phyloP scores from a whole-genome alignment of 2,329 filamentous ascomycete genomes.

The Cladorrhinum sp. region DNA sequence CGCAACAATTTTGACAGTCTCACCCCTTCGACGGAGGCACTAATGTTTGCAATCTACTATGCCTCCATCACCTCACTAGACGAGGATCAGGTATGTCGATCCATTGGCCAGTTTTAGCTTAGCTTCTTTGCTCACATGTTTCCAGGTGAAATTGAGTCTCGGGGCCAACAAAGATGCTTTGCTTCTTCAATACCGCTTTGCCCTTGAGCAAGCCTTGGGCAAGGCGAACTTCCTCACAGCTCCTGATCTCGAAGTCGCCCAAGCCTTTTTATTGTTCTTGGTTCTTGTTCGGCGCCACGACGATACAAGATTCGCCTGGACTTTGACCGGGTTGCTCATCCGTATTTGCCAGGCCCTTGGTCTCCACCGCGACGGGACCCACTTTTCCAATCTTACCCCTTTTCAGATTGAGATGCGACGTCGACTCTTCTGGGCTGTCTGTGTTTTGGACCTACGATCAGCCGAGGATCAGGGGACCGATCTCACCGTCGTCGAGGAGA shows the following conservation, averaged over 20 bases:
- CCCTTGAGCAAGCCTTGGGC: slow-evolving; percentile 58
- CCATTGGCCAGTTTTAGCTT: background rate
- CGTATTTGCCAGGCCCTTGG: slow-evolving; percentile 54
- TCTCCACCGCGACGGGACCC: slow-evolving; percentile 55
- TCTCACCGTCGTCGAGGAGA: slow-evolving; percentile 43
- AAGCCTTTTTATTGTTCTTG: slow-evolving; percentile 60
- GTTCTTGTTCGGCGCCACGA: slow-evolving; percentile 51
- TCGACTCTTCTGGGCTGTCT: slow-evolving; percentile 60
- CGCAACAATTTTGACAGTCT: slow-evolving; percentile 58
- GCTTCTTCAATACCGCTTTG: slow-evolving; percentile 49
- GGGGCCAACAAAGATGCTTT: slow-evolving; percentile 45
- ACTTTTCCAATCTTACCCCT: slow-evolving; percentile 50
- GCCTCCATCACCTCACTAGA: slow-evolving; percentile 58
- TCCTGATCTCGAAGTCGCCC: slow-evolving; percentile 57
- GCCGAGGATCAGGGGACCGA: slow-evolving; percentile 59
- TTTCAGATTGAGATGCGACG: slow-evolving; percentile 63
- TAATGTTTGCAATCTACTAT: slow-evolving; percentile 63
- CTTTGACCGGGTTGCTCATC: slow-evolving; percentile 60
- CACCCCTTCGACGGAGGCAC: slow-evolving; percentile 53
- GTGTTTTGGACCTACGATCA: slow-evolving; percentile 57
- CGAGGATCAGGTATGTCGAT: slow-evolving; percentile 51
- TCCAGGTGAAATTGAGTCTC: slow-evolving; percentile 51
- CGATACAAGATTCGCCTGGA: slow-evolving; percentile 57
- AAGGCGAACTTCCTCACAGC: slow-evolving; percentile 60
- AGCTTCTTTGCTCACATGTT: background rate